A percentile compares a stretch with the other conserved stretches of the same genome.
Conservation (phyloP, 805 yeast species). For the Candida qinlingensis region DNA sequence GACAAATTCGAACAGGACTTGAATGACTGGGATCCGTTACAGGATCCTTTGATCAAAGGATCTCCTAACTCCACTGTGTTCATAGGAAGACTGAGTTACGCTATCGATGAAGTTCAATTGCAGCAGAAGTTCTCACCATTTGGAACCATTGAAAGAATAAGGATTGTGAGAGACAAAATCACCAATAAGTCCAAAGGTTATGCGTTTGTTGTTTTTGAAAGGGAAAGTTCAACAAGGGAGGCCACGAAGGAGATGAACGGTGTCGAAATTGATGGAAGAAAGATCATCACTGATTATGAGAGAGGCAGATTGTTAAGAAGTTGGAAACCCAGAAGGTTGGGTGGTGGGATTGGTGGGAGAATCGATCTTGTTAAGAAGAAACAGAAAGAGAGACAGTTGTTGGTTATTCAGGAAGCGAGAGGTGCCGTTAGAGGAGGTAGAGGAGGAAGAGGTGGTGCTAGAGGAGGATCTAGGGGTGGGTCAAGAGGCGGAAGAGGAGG, state of each 20-base stretch:
- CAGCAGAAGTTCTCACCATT: conserved; percentile 53
- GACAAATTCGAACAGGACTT: conserved; percentile 32
- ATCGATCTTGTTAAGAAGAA: conserved; percentile 42
- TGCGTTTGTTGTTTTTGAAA: conserved; percentile 71
- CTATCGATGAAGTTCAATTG: conserved; percentile 61
- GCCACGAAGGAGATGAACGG: conserved; percentile 61
- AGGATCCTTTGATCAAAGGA: conserved; percentile 52
- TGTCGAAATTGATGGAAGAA: conserved; percentile 43
- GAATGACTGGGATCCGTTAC: conserved; percentile 47
- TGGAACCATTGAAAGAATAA: conserved; percentile 62
- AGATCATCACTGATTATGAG: conserved; percentile 65
- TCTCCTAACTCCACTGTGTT: conserved; percentile 81
- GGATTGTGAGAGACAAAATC: conserved; percentile 52
- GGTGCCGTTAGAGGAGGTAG: conserved; percentile 11
- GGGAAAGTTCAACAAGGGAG: conserved; percentile 50
- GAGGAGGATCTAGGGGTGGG: conserved; percentile 14
- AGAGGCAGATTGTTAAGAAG: conserved; percentile 58
- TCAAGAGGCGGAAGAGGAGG: conserved; percentile 11
- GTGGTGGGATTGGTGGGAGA: conserved; percentile 93
- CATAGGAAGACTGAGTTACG: conserved; percentile 65
- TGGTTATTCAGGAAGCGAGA: conserved; percentile 7
- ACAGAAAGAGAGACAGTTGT: conserved; percentile 9
- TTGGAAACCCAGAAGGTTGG: conserved; percentile 73
- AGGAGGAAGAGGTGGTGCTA: conserved; percentile 11
- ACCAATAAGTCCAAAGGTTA: conserved; percentile 67